Percentiles rank a stretch among this genome's conserved stretches.
Evolutionary conservation across 257 asterid genomes (phyloP).

Genomic region (Jaltomata sinuosa): DNA sequence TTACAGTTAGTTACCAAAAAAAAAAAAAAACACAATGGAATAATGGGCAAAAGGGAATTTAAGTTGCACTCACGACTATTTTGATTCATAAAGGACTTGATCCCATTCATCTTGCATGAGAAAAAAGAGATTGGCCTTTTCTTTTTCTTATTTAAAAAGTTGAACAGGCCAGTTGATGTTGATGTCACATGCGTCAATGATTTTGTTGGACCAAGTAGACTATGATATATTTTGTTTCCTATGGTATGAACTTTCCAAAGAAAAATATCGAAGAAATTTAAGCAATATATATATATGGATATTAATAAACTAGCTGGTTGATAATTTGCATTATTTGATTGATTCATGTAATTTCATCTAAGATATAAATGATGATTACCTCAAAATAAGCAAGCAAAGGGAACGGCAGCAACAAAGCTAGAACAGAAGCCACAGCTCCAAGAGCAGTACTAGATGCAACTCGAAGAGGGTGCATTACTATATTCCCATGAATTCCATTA

Average conservation of each 20-base stretch:
- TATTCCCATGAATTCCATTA: constrained; percentile 5
- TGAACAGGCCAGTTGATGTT: neutral
- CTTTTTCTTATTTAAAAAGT: too few species aligned
- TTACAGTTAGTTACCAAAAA: too few species aligned
- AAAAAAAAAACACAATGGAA: neutral
- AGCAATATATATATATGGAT: neutral
- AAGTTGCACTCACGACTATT: too few species aligned
- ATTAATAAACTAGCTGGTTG: neutral
- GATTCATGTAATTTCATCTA: neutral
- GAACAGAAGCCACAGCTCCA: constrained; percentile 40
- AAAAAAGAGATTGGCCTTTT: neutral
- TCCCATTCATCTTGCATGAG: neutral
- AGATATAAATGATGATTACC: constrained; percentile 22
- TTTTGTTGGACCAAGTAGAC: neutral
- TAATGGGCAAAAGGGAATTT: too few species aligned
- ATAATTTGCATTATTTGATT: neutral
- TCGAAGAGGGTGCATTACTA: constrained; percentile 34
- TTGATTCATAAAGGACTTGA: too few species aligned
- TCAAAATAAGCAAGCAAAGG: constrained; percentile 35
- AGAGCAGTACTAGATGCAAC: constrained; percentile 43
- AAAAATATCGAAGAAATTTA: neutral
- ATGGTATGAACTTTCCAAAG: neutral
- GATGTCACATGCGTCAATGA: neutral
- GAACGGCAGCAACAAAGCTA: constrained; percentile 43
- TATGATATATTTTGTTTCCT: neutral